Percentiles rank a stretch among this genome's conserved stretches.
Evolutionary conservation across 306 rosid species (phyloP).

Genomic region (Dalbergia cultrata): DNA sequence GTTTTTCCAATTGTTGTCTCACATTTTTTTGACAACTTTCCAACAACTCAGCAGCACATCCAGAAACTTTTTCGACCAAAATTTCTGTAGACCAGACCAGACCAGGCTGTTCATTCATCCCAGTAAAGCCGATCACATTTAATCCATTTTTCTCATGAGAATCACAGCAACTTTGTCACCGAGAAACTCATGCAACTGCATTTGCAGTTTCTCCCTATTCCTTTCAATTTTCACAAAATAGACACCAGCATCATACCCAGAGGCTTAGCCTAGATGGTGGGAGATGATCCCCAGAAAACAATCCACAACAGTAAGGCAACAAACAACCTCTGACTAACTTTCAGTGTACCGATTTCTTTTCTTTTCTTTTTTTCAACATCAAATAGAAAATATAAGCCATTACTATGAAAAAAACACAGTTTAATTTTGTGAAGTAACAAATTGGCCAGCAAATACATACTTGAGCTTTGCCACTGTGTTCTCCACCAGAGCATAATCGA

Average conservation of each 20-base stretch:
- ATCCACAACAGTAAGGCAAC: slow-evolving; percentile 15
- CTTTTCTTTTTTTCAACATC: slow-evolving; percentile 8
- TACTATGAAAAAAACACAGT: slow-evolving; percentile 7
- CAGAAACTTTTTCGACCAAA: slow-evolving; percentile 8
- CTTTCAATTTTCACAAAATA: not conserved
- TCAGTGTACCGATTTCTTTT: slow-evolving; percentile 4
- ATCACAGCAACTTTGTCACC: not conserved
- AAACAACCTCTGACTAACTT: slow-evolving; percentile 20
- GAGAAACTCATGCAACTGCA: too few species aligned
- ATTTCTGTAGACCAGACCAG: not conserved
- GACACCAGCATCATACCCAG: slow-evolving; percentile 1
- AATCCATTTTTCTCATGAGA: slow-evolving; percentile 19
- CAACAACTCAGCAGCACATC: not conserved
- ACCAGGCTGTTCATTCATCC: not conserved
- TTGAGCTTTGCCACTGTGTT: slow-evolving; percentile 99
- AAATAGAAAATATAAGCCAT: slow-evolving; percentile 24
- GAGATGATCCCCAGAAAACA: slow-evolving; percentile 20
- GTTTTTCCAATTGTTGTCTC: not conserved
- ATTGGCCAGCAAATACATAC: slow-evolving; percentile 62
- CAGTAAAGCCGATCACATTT: not conserved
- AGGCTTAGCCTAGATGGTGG: not conserved
- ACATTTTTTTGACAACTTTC: not conserved
- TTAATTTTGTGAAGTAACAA: slow-evolving; percentile 35
- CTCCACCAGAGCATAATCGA: slow-evolving; percentile 99
- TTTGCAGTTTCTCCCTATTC: not conserved